Percentiles rank a stretch among this genome's conserved stretches.
These are phyloP conservation scores for Piper betle DNA, from an alignment of 164 flowering plant species.

Conservation along the genomic window DNA sequence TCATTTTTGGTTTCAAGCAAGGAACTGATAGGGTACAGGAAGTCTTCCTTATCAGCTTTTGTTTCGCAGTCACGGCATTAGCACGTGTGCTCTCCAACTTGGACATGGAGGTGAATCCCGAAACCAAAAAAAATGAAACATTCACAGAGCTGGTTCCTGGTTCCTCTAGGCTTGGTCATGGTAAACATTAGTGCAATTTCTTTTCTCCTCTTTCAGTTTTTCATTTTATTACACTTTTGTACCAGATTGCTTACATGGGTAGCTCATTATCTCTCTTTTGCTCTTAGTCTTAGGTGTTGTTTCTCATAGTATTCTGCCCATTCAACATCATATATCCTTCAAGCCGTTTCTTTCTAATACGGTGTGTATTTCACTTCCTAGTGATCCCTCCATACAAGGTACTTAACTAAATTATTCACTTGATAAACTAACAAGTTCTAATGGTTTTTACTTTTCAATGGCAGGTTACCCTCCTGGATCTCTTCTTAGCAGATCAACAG, in stretches of 20 bases:
- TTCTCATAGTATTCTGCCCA: constrained; percentile 31
- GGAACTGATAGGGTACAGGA: constrained; percentile 55
- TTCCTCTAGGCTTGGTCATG: constrained; percentile 29
- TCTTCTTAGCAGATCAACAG: constrained; percentile 57
- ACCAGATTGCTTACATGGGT: too few species aligned
- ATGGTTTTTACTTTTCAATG: background rate
- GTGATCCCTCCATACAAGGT: constrained; percentile 70
- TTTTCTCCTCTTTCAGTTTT: background rate
- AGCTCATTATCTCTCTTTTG: background rate
- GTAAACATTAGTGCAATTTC: constrained; percentile 8
- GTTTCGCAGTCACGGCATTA: constrained; percentile 31
- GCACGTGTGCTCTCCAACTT: constrained; percentile 43
- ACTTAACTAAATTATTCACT: background rate
- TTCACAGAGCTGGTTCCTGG: constrained; percentile 38
- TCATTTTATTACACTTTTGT: too few species aligned
- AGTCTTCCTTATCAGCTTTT: constrained; percentile 32
- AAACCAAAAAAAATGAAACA: constrained; percentile 24
- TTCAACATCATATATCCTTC: constrained; percentile 58
- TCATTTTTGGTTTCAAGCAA: constrained; percentile 64
- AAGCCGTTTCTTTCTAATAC: constrained; percentile 50
- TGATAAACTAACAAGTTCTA: background rate
- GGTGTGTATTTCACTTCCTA: constrained; percentile 28
- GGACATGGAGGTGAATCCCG: constrained; percentile 43
- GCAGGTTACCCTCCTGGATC: constrained; percentile 52
- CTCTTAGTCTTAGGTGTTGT: constrained; percentile 39